These are phyloP conservation scores for Tolypocladium paradoxum DNA, from an alignment of 2,329 filamentous ascomycete genomes.

Conservation along the genomic window DNA sequence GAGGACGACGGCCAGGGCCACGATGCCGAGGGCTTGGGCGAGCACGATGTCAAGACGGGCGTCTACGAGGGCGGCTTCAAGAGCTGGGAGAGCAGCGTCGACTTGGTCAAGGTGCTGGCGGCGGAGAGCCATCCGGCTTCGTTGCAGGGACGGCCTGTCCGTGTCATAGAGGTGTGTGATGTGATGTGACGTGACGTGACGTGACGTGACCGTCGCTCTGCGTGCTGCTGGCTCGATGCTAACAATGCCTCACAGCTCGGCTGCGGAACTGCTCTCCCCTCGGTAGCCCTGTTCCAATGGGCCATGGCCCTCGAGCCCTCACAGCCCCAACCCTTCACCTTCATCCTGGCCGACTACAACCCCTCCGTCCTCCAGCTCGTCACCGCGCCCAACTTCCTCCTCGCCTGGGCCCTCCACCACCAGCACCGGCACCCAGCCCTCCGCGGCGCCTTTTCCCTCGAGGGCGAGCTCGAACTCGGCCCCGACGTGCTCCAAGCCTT, in stretches of 20 bases:
- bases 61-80: slow-evolving; percentile 85
- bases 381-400: slow-evolving; percentile 66
- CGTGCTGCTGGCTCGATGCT: slow-evolving; percentile 1
- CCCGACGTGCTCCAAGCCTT: slow-evolving; percentile 49
- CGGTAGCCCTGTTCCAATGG: slow-evolving; percentile 60
- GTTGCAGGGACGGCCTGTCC: slow-evolving; percentile 23
- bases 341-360: slow-evolving; percentile 73
- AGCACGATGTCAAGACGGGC: slow-evolving; percentile 67
- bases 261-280: slow-evolving; percentile 67
- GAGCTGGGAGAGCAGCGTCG: slow-evolving; percentile 79
- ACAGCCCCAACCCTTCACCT: slow-evolving; percentile 30
- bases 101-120: slow-evolving; percentile 60
- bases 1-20: slow-evolving; percentile 41
- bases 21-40: slow-evolving; percentile 40
- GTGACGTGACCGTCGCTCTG: not conserved
- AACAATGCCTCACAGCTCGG: slow-evolving; percentile 45
- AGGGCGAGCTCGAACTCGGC: slow-evolving; percentile 55
- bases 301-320: slow-evolving; percentile 22
- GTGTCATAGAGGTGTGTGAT: slow-evolving; percentile 42
- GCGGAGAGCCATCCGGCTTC: slow-evolving; percentile 24
- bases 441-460: slow-evolving; percentile 34
- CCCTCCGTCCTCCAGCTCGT: slow-evolving; percentile 66
- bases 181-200: slow-evolving; percentile 11
- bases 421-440: slow-evolving; percentile 23
- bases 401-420: slow-evolving; percentile 51